Evolutionary conservation across 2,329 filamentous ascomycete species (phyloP), one percentile per base, ranked within the genome.

Genomic region (Cladosporium sp.): DNA sequence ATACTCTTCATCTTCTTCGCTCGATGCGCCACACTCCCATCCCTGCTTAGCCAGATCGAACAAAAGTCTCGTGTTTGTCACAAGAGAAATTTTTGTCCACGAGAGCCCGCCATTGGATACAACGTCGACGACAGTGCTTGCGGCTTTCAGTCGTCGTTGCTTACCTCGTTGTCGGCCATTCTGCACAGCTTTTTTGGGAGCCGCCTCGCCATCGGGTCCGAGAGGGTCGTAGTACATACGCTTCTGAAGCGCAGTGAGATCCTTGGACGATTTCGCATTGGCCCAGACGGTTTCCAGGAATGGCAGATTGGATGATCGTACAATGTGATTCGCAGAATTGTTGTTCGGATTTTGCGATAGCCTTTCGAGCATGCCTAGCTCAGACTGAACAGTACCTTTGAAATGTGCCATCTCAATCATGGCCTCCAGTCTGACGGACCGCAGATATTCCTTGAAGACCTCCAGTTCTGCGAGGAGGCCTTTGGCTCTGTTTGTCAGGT

Each of bases 1-100:
- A 25, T 60, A 48, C 44, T 42, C 65, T 54, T 75, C 70, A 62
- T 74, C 74, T n/a, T 79, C 76, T 10, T 79, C 77, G 0, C 73
- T 73, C 22, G 75, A 75, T 5, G 68, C 71, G 45, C 80, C 80
- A 17, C 73, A 75, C 62, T 83, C 81, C 80, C 84, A 87, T 10
- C 86, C 85, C 58, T 85, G 79, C 68, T 88, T 87, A 3, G 87
- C 86, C 61, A 89, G 78, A 63, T 89, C 86, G 66, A 86, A 86
- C 17, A 88, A 71, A 28, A 90, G 73, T 52, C 85, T 77, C 58
- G 79, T 83, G 62, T 87, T 81, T 0, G 83, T 86, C 22, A 87
- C 74, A 4, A 84, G 86, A 4, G 83, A 87, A 1, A 89, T 81
- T 68, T 88, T 88, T 55, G 86, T 79, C 87, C 86, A 90, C 64